Conservation (phyloP, 225 moss, liverwort and hornwort species). For the Sphagnum tenellum region DNA sequence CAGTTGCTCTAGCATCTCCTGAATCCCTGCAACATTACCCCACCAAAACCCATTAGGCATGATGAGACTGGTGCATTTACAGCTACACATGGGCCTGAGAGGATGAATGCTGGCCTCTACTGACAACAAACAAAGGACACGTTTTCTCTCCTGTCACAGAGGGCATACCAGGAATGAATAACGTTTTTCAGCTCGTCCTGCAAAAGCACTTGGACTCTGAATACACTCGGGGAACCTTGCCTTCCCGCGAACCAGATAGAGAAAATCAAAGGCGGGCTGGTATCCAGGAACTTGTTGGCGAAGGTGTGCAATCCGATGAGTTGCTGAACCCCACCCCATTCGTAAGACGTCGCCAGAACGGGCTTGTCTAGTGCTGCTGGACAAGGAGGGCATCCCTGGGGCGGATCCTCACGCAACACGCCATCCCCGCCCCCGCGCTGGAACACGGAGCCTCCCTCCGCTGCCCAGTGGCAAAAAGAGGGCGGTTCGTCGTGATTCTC, state of each 20-base stretch:
- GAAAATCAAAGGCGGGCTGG: constrained; percentile 47
- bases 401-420: constrained; percentile 49
- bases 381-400: constrained; percentile 30
- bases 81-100: no score
- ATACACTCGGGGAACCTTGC: constrained; percentile 22
- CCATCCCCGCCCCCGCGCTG: constrained; percentile 74
- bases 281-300: constrained; percentile 51
- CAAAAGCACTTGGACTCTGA: constrained; percentile 37
- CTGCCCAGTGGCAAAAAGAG: constrained; percentile 49
- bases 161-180: constrained; percentile 38
- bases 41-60: no score
- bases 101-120: no score
- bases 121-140: no score
- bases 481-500: constrained; percentile 57
- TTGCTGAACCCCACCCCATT: constrained; percentile 68
- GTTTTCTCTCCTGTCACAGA: neutral
- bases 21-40: constrained; percentile 35
- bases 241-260: constrained; percentile 64
- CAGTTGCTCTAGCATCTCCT: constrained; percentile 29
- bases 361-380: constrained; percentile 27
- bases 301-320: constrained; percentile 47
- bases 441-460: constrained; percentile 61
- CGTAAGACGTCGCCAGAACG: constrained; percentile 60
- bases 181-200: constrained; percentile 38
- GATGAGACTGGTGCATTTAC: no score